phyloP scores from a whole-genome alignment of 495 filamentous ascomycete species.

The Aeminium ludgeri region DNA sequence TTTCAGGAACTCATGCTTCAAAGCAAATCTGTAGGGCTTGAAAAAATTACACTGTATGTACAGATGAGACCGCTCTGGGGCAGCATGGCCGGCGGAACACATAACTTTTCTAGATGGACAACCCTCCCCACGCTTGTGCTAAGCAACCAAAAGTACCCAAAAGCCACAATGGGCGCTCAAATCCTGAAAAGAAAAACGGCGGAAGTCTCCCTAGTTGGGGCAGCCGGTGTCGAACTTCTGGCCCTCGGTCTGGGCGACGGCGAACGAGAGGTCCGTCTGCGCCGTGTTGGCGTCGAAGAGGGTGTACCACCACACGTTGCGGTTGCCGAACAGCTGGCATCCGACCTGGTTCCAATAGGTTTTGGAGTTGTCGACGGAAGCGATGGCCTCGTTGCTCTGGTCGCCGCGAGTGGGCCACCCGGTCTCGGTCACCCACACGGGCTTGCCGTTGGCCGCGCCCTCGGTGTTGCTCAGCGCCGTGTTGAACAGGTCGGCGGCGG shows the following conservation, averaged over 20 bases:
- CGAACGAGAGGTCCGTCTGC: not conserved
- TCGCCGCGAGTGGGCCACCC: constrained; percentile 32
- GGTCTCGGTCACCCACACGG: constrained; percentile 37
- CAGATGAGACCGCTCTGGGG: no score
- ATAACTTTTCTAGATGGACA: no score
- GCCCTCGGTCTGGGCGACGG: not conserved
- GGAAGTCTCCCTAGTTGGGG: no score
- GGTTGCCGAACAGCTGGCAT: constrained; percentile 16
- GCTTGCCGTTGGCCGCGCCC: constrained; percentile 24
- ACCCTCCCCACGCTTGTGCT: no score
- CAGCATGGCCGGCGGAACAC: no score
- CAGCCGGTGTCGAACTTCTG: no score
- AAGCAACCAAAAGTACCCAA: no score
- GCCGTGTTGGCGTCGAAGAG: constrained; percentile 9
- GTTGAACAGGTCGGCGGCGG: constrained; percentile 25
- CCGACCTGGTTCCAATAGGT: constrained; percentile 21
- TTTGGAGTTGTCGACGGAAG: constrained; percentile 6
- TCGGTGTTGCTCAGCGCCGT: constrained; percentile 26
- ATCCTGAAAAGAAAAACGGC: no score
- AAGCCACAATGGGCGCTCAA: no score
- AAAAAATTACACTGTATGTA: no score
- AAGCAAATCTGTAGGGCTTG: no score
- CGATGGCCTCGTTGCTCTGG: constrained; percentile 16
- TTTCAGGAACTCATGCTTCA: no score
- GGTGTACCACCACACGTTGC: constrained; percentile 14